Base-by-base conservation (phyloP, 371 early-diverging fungal species). In the Basidiobolus meristosporus region DNA sequence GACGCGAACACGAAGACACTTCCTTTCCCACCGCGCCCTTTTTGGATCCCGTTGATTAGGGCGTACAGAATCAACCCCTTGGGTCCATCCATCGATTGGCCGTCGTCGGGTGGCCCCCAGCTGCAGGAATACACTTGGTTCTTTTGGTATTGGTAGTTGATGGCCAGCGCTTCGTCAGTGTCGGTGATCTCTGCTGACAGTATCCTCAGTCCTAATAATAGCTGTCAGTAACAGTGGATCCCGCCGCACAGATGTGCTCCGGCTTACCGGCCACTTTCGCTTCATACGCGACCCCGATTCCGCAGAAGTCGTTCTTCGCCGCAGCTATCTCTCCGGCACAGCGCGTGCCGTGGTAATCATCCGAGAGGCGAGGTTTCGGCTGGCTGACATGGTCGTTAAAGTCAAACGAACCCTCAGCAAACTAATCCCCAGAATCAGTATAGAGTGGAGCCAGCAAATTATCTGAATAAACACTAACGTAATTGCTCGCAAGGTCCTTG, bases 241-340 rank as follows among this genome's bases (percentile, higher is more conserved):
- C n/a, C n/a, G n/a, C n/a, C n/a, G n/a, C n/a, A n/a, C n/a, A n/a
- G n/a, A n/a, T n/a, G n/a, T n/a, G n/a, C n/a, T n/a, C n/a, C n/a
- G n/a, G n/a, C n/a, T n/a, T 60, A 63, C 85, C 96, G 0, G 90
- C 70, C 3, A 97, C 82, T 46, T 74, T 71, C 14, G 95, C 70
- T 32, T 79, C 64, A 53, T 74, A 90, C 0, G 96, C 96, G 31
- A 93, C 73, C 12, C 98, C 98, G 2, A 96, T 77, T 12, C 96
- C 96, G 45, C 98, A 95, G 1, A 77, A 77, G 51, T 82, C 57
- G 54, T 97, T 97, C 31, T 63, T 60, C 9, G 63, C 67, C 7
- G 93, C 92, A 0, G 92, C 98, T 26, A 97, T 85, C 60, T 92
- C 89, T 5, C 96, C 98, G 4, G 98, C 98, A 59, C 96, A 95